These are phyloP conservation scores for Solanum peruvianum DNA, from an alignment of 257 asterid species.

Conservation along the genomic window DNA sequence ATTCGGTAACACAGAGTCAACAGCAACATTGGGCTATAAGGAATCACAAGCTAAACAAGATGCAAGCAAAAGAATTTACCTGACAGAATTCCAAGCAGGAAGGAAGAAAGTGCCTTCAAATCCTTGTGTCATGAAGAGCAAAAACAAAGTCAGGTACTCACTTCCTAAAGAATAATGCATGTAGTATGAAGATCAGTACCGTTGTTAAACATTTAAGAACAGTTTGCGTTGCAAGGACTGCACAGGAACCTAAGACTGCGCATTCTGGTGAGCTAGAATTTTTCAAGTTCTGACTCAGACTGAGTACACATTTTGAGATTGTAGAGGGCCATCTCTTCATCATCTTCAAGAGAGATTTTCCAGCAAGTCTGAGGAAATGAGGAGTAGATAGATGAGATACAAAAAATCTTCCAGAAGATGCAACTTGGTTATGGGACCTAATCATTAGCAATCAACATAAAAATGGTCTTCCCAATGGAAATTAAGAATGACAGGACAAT, in stretches of 20 bases:
- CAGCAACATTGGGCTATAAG: not conserved
- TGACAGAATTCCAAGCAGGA: conserved; percentile 83
- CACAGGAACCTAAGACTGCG: conserved; percentile 94
- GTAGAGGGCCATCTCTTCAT: conserved; percentile 97
- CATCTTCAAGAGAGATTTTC: conserved; percentile 71
- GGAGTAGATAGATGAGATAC: conserved; percentile 2
- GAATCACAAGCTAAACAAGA: conserved; percentile 6
- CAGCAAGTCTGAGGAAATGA: conserved; percentile 59
- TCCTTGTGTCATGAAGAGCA: conserved; percentile 46
- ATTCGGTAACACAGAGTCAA: conserved; percentile 3
- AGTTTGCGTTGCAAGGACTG: conserved; percentile 80
- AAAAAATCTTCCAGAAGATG: conserved; percentile 1
- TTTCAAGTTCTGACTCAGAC: conserved; percentile 59
- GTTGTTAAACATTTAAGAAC: conserved; percentile 80
- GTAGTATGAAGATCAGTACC: conserved; percentile 28
- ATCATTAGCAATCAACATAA: not conserved
- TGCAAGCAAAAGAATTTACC: conserved; percentile 31
- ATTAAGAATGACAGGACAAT: not conserved
- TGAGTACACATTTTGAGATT: conserved; percentile 65
- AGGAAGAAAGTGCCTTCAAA: conserved; percentile 72
- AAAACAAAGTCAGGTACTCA: conserved; percentile 15
- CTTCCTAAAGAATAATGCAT: conserved; percentile 2
- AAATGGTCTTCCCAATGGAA: not conserved
- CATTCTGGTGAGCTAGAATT: conserved; percentile 65
- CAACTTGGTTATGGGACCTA: not conserved